Evolutionary conservation across 179 eudicot genomes (phyloP).

Genomic region (Actinidia polygama): DNA sequence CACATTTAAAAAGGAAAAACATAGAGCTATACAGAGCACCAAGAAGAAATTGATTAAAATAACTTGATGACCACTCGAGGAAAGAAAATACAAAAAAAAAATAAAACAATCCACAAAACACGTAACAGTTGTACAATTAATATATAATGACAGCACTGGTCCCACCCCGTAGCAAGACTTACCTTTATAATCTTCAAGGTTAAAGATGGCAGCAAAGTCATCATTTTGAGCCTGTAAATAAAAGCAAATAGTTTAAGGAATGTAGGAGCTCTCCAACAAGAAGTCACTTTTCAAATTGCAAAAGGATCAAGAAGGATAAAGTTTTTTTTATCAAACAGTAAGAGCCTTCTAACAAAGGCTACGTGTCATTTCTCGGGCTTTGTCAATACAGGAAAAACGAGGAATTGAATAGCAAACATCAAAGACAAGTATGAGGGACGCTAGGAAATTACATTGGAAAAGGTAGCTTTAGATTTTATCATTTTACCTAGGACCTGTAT

Average conservation of each 20-base stretch:
- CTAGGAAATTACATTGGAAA: constrained; percentile 7
- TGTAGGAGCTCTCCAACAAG: background rate
- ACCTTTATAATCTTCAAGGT: constrained; percentile 97
- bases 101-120: background rate
- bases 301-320: background rate
- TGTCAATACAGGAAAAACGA: background rate
- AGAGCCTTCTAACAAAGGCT: background rate
- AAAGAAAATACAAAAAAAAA: background rate
- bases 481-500: background rate
- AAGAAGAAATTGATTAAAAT: background rate
- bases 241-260: constrained; percentile 19
- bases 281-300: background rate
- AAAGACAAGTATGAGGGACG: background rate
- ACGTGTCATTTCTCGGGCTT: background rate
- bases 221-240: constrained; percentile 83
- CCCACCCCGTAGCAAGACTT: constrained; percentile 12
- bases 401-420: constrained; percentile 1
- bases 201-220: constrained; percentile 80
- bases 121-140: too few relatives aligned
- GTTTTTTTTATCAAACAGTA: background rate
- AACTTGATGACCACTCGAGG: background rate
- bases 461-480: constrained; percentile 2
- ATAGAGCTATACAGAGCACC: background rate
- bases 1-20: background rate
- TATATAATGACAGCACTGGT: background rate